A percentile compares a stretch with the other conserved stretches of the same genome.
Conservation (phyloP, 495 filamentous ascomycete species). For the Eremomyces bilateralis region DNA sequence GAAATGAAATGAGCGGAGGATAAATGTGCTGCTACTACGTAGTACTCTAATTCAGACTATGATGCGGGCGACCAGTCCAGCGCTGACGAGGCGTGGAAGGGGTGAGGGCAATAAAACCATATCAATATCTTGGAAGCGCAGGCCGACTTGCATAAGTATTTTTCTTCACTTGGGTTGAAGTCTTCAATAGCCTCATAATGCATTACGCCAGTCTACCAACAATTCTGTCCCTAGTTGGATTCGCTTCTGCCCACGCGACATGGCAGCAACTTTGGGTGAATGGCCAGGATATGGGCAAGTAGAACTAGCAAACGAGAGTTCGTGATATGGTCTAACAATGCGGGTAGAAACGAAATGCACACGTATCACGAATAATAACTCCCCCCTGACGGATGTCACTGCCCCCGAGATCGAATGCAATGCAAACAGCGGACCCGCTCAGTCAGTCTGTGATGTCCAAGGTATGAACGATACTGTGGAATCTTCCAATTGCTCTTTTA, state of each 20-base stretch:
- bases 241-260: slow-evolving; percentile 12
- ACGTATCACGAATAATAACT: slow-evolving; percentile 9
- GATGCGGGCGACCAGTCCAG: too few species aligned
- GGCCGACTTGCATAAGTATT: too few species aligned
- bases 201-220: background rate
- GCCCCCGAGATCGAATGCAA: slow-evolving; percentile 10
- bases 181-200: too few species aligned
- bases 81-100: too few species aligned
- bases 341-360: slow-evolving; percentile 7
- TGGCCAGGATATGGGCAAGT: slow-evolving; percentile 6
- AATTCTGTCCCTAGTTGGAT: slow-evolving; percentile 6
- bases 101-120: too few species aligned
- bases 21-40: too few species aligned
- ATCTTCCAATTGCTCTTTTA: background rate
- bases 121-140: too few species aligned
- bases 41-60: too few species aligned
- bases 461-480: slow-evolving; percentile 5
- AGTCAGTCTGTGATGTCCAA: slow-evolving; percentile 7
- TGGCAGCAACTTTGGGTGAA: slow-evolving; percentile 13
- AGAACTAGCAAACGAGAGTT: too few species aligned
- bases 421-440: background rate
- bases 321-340: too few species aligned
- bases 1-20: too few species aligned
- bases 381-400: slow-evolving; percentile 6
- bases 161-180: too few species aligned